Evolutionary conservation across 2,329 filamentous ascomycete genomes (phyloP).

Genomic region (Pestalotiopsis sp.): DNA sequence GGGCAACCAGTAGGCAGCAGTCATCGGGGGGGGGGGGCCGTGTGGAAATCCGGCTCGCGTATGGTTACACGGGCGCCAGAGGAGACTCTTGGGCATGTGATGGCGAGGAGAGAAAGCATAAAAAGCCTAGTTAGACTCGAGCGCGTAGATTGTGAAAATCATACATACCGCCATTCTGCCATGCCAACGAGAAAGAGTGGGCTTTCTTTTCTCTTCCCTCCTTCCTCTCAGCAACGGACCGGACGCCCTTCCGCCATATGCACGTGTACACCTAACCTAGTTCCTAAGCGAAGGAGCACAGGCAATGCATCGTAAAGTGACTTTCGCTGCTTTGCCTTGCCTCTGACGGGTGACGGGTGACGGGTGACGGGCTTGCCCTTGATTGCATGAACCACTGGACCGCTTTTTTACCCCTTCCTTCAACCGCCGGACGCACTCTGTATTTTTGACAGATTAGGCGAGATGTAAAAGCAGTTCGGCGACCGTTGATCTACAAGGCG

Average conservation of each 20-base stretch:
- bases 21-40: not conserved
- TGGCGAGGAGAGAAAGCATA: not conserved
- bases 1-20: constrained; percentile 34
- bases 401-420: not conserved
- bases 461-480: not conserved
- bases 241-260: not conserved
- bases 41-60: not conserved
- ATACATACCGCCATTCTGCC: not conserved
- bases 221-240: not conserved
- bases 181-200: not conserved
- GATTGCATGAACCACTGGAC: not conserved
- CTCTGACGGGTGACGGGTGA: not conserved
- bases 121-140: not conserved
- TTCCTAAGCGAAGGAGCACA: not conserved
- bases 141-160: not conserved
- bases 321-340: not conserved
- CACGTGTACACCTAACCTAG: not conserved
- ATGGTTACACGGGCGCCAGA: not conserved
- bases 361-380: not conserved
- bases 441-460: not conserved
- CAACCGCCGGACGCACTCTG: not conserved
- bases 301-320: not conserved
- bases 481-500: not conserved
- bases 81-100: not conserved
- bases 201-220: not conserved